Conservation (phyloP, 2,329 filamentous ascomycete species). For the Diatrype stigma region DNA sequence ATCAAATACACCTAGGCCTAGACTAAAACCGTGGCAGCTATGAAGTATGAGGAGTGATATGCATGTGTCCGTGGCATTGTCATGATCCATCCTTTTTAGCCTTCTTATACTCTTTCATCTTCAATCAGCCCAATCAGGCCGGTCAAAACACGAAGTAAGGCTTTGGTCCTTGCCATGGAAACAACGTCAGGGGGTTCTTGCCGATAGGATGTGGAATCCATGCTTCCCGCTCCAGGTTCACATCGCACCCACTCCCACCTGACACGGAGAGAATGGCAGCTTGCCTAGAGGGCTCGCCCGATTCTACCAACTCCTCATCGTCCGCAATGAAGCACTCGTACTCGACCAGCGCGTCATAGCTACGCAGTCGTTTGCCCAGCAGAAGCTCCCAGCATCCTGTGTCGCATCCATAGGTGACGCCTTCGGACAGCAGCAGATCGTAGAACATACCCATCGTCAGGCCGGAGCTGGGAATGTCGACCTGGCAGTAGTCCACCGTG, state of each 20-base stretch:
- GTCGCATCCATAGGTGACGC: slow-evolving; percentile 11
- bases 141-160: not conserved
- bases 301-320: slow-evolving; percentile 15
- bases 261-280: slow-evolving; percentile 18
- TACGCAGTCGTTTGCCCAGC: slow-evolving; percentile 13
- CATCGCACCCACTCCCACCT: slow-evolving; percentile 3
- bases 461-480: slow-evolving; percentile 13
- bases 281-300: slow-evolving; percentile 9
- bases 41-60: no score
- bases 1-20: no score
- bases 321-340: slow-evolving; percentile 17
- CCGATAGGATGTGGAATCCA: not conserved
- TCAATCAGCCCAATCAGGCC: not conserved
- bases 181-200: not conserved
- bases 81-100: not conserved
- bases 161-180: not conserved
- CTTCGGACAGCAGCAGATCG: slow-evolving; percentile 15
- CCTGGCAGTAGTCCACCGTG: slow-evolving; percentile 14
- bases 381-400: slow-evolving; percentile 19
- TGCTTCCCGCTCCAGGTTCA: not conserved
- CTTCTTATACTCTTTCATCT: not conserved
- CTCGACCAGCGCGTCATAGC: slow-evolving; percentile 14
- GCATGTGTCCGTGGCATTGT: no score
- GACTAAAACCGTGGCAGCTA: no score
- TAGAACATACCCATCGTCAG: slow-evolving; percentile 20